Evolutionary conservation across 495 filamentous ascomycete genomes (phyloP).

Genomic region (Talaromyces wortmannii): DNA sequence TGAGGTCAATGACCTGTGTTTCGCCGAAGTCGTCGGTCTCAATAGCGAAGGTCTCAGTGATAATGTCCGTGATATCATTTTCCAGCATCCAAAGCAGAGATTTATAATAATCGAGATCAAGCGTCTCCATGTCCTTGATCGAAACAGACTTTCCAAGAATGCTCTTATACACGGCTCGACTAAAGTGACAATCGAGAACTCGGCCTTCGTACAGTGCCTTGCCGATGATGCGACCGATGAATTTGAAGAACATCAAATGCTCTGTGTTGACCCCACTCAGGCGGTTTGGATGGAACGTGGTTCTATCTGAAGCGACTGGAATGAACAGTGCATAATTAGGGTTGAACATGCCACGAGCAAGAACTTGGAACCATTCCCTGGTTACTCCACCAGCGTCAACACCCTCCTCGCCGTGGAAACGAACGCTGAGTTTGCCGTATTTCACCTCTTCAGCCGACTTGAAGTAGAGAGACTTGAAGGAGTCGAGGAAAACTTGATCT

Average conservation of each 20-base stretch:
- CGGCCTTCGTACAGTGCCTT: conserved; percentile 97
- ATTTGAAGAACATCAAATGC: conserved; percentile 98
- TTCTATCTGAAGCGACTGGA: conserved; percentile 95
- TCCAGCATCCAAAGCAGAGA: conserved; percentile 98
- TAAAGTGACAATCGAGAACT: conserved; percentile 97
- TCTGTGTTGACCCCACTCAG: conserved; percentile 90
- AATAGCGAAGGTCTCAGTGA: conserved; percentile 93
- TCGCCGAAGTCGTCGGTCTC: conserved; percentile 92
- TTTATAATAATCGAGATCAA: conserved; percentile 98
- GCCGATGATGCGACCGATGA: conserved; percentile 97
- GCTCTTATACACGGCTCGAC: conserved; percentile 93
- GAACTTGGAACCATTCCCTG: conserved; percentile 98
- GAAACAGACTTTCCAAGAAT: conserved; percentile 92
- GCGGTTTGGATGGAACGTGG: conserved; percentile 96
- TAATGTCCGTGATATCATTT: conserved; percentile 98
- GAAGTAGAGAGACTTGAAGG: conserved; percentile 93
- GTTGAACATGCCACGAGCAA: conserved; percentile 98
- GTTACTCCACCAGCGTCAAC: conserved; percentile 98
- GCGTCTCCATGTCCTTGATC: conserved; percentile 98
- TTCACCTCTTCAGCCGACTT: conserved; percentile 95
- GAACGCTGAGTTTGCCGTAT: conserved; percentile 94
- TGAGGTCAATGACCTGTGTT: conserved; percentile 78
- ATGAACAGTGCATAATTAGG: conserved; percentile 94
- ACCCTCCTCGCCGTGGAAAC: conserved; percentile 95
- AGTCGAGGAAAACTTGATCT: conserved; percentile 96